A percentile compares a stretch with the other conserved stretches of the same genome.
Conservation (phyloP, 306 rosid genomes). For the Pterocarpus macrocarpus region DNA sequence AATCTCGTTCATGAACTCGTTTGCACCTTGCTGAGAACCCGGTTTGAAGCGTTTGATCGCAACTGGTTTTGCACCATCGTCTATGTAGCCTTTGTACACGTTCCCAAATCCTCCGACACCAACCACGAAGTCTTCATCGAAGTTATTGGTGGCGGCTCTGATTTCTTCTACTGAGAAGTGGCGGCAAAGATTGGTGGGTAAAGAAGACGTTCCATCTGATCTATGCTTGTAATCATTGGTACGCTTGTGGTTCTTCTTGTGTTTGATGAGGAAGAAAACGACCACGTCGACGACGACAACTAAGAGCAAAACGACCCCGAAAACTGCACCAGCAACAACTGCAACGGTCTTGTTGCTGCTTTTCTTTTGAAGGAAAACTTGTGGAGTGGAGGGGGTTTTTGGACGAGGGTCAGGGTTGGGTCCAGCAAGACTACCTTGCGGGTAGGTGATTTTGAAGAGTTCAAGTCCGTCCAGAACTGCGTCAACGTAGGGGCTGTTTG, state of each 20-base stretch:
- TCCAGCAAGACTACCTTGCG: neutral
- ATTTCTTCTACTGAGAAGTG: constrained; percentile 39
- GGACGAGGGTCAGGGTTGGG: neutral
- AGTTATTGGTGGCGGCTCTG: constrained; percentile 42
- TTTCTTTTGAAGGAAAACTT: constrained; percentile 54
- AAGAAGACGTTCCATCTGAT: neutral
- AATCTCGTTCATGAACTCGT: constrained; percentile 60
- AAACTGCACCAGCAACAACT: neutral
- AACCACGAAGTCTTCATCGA: constrained; percentile 15
- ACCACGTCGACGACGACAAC: constrained; percentile 40
- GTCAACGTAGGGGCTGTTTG: neutral
- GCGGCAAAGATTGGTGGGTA: constrained; percentile 34
- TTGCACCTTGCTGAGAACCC: constrained; percentile 43
- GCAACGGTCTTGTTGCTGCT: neutral
- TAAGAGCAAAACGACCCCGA: neutral
- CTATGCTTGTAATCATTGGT: too few relatives aligned
- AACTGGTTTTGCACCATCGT: neutral
- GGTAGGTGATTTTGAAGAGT: neutral
- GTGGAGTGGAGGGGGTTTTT: neutral
- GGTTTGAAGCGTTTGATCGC: neutral
- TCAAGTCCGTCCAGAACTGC: neutral
- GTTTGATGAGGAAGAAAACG: neutral
- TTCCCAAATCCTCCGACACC: constrained; percentile 35
- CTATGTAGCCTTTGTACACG: neutral
- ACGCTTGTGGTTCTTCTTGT: neutral